Base-by-base conservation (phyloP, 352 stramenopile species). In the Halophytophthora polymorphica region DNA sequence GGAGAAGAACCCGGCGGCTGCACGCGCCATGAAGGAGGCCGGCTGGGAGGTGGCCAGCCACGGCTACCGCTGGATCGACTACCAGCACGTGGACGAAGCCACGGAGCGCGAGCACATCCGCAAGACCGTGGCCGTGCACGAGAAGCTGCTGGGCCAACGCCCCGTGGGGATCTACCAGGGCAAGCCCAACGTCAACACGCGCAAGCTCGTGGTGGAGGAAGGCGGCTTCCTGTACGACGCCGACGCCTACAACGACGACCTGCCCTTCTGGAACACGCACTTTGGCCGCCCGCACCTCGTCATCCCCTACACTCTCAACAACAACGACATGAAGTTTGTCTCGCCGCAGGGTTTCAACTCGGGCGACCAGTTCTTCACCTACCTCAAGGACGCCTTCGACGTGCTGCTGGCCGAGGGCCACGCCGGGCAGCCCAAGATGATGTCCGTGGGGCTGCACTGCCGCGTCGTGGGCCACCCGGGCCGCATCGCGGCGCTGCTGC, bases 301-400 rank as follows among this genome's bases (percentile, higher is more conserved):
- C 4, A 97, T 98, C 56, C 93, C 93, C 2, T 98, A 98, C 74
- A 98, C 93, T 35, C 68, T 98, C 25, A 93, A 83, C 49, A 96
- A 97, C 57, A 98, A 98, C 72, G 93, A 98, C 66, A 98, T 98
- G 93, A 86, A 95, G 66, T 98, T 98, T 65, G 89, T 94, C 10
- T 88, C 84, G 14, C 63, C 86, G 36, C 88, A 95, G 62, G 91
- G 93, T 50, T 98, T 97, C 70, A 96, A 94, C 44, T 87, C 74
- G 28, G 88, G 88, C 45, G 79, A 96, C 45, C 86, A 98, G 66
- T 98, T 98, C 68, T 93, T 83, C 61, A 89, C 80, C 13, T 96
- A 97, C 67, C 73, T 98, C 45, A 98, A 98, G 34, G 86, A 96
- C 46, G 63, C 86, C 15, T 89, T 96, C 47, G 86, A 96, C 45